Evolutionary conservation across 495 filamentous ascomycete species (phyloP).

Genomic region (Lentithecium fluviatile): DNA sequence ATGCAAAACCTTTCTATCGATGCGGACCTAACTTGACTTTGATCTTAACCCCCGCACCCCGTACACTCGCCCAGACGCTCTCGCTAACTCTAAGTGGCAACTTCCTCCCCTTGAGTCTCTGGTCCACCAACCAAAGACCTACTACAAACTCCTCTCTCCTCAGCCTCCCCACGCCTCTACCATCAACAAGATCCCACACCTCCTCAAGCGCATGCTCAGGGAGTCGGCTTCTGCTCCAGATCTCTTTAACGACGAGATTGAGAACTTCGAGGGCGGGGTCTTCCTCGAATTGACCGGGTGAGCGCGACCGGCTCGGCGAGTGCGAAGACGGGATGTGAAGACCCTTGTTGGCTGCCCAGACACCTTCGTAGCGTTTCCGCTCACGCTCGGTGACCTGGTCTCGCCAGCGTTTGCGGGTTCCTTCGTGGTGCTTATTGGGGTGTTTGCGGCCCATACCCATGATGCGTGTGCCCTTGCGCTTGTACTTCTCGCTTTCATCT

Average conservation of each 20-base stretch:
- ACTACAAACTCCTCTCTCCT: slow-evolving; percentile 85
- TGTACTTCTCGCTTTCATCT: slow-evolving; percentile 56
- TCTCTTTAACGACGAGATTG: slow-evolving; percentile 79
- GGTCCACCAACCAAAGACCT: slow-evolving; percentile 93
- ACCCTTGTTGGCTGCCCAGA: slow-evolving; percentile 92
- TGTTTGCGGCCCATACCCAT: slow-evolving; percentile 58
- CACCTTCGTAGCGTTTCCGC: slow-evolving; percentile 88
- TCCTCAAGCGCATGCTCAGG: slow-evolving; percentile 66
- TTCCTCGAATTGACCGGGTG: background rate
- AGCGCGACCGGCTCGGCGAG: slow-evolving; percentile 1
- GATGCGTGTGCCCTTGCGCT: slow-evolving; percentile 42
- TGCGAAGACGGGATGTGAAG: slow-evolving; percentile 42
- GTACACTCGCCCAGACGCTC: slow-evolving; percentile 86
- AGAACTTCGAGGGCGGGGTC: slow-evolving; percentile 51
- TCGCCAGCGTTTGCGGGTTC: slow-evolving; percentile 79
- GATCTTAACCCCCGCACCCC: slow-evolving; percentile 53
- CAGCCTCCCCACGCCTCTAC: slow-evolving; percentile 57
- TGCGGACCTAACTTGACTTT: slow-evolving; percentile 28
- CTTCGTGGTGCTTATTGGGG: slow-evolving; percentile 85
- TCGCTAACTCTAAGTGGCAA: slow-evolving; percentile 73
- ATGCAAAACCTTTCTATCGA: background rate
- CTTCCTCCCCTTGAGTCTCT: slow-evolving; percentile 83
- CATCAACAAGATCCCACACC: slow-evolving; percentile 84
- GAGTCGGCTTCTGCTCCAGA: slow-evolving; percentile 79
- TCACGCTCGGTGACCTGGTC: slow-evolving; percentile 74